Evolutionary conservation across 306 rosid species (phyloP).

Genomic region (Sechiopsis laciniata): DNA sequence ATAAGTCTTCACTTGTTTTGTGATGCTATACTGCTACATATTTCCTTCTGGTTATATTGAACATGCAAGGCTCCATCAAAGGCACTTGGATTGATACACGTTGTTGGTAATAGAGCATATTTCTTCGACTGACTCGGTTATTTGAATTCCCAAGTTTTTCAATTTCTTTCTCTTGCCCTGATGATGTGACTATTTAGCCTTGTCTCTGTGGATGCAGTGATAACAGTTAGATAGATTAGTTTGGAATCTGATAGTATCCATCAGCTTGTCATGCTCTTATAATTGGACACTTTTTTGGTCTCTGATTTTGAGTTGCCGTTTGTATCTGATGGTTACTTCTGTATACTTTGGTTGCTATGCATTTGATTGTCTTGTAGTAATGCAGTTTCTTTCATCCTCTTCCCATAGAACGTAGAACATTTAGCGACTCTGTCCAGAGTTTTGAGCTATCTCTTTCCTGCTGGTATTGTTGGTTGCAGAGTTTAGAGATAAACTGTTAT

Average conservation of each 20-base stretch:
- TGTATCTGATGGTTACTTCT: not conserved
- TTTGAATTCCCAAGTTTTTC: slow-evolving; percentile 2
- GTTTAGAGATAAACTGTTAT: slow-evolving; percentile 2
- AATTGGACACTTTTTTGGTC: not conserved
- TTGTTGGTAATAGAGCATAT: not conserved
- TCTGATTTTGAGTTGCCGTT: not conserved
- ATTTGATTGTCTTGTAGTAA: not conserved
- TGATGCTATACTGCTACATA: not conserved
- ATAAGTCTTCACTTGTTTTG: slow-evolving; percentile 8
- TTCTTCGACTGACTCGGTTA: not conserved
- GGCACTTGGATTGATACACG: slow-evolving; percentile 4
- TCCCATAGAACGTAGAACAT: not conserved
- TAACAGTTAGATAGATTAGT: not conserved
- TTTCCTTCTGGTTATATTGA: not conserved
- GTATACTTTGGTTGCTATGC: not conserved
- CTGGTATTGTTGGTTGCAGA: not conserved
- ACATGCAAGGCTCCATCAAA: not conserved
- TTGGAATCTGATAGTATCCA: too few relatives aligned
- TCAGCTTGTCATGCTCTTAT: too few relatives aligned
- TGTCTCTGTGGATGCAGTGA: slow-evolving; percentile 4
- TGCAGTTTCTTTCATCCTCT: not conserved
- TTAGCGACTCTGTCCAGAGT: not conserved
- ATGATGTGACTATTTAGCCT: slow-evolving; percentile 6
- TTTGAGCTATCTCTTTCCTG: not conserved
- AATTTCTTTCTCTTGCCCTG: not conserved